phyloP scores from a whole-genome alignment of 352 stramenopile genomes.

The Ophiocytium majus region DNA sequence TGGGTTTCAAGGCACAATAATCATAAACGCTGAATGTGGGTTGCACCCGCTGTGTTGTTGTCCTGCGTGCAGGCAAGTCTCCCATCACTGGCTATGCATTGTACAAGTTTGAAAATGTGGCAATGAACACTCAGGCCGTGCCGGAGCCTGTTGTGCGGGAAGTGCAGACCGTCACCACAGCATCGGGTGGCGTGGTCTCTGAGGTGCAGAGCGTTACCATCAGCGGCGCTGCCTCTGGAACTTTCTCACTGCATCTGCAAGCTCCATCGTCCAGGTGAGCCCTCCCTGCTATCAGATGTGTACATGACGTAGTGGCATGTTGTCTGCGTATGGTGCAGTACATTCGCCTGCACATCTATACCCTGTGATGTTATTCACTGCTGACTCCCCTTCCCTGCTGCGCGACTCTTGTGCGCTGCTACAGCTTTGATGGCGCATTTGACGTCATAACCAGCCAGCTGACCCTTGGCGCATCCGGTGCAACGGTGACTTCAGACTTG shows the following conservation, averaged over 20 bases:
- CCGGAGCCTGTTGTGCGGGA: slow-evolving; percentile 69
- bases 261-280: not conserved
- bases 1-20: no score
- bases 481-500: no score
- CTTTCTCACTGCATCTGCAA: slow-evolving; percentile 42
- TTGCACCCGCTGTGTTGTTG: no score
- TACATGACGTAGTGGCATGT: not conserved
- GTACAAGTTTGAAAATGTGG: slow-evolving; percentile 78
- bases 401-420: no score
- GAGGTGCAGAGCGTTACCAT: slow-evolving; percentile 71
- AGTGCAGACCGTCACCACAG: slow-evolving; percentile 76
- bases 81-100: slow-evolving; percentile 51
- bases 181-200: slow-evolving; percentile 59
- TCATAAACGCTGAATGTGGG: no score
- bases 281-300: not conserved
- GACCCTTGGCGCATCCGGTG: not conserved
- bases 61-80: slow-evolving; percentile 25
- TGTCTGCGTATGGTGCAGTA: no score
- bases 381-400: no score
- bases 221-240: slow-evolving; percentile 35
- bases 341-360: no score
- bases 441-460: not conserved
- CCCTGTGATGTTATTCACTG: slow-evolving; percentile 1
- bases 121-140: slow-evolving; percentile 61
- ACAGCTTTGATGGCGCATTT: slow-evolving; percentile 1